Conservation (phyloP, 345 rosid genomes). For the Bruguiera gymnorhiza region DNA sequence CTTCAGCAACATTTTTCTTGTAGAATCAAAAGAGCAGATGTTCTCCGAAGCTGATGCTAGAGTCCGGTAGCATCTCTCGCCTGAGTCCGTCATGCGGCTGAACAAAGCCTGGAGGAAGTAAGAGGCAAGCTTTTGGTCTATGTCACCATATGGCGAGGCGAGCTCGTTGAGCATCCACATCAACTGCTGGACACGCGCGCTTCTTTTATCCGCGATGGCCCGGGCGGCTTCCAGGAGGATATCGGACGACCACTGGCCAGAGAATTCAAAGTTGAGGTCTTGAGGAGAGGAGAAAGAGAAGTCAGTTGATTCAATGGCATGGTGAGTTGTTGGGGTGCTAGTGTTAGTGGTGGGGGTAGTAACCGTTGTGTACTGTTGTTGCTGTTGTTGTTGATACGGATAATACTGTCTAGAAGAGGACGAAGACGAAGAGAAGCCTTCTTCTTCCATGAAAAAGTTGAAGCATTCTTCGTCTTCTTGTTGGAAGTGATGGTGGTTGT, state of each 20-base stretch:
- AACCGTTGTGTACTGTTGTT: constrained; percentile 26
- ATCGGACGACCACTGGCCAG: constrained; percentile 69
- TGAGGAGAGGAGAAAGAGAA: constrained; percentile 48
- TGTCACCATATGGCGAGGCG: constrained; percentile 83
- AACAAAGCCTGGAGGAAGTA: constrained; percentile 88
- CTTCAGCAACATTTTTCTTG: constrained; percentile 68
- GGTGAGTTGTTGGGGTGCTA: constrained; percentile 24
- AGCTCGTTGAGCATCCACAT: constrained; percentile 95
- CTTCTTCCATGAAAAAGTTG: constrained; percentile 99
- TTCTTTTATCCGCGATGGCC: constrained; percentile 60
- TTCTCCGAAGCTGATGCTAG: constrained; percentile 62
- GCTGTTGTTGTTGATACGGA: constrained; percentile 36
- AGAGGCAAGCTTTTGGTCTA: constrained; percentile 72
- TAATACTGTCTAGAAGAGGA: constrained; percentile 68
- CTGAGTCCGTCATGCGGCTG: constrained; percentile 79
- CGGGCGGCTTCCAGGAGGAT: constrained; percentile 60
- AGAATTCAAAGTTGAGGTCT: constrained; percentile 56
- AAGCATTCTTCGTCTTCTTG: constrained; percentile 89
- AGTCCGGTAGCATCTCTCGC: constrained; percentile 59
- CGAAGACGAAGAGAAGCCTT: constrained; percentile 96
- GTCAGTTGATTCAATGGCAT: constrained; percentile 36
- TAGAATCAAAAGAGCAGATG: constrained; percentile 72
- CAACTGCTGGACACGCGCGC: constrained; percentile 65
- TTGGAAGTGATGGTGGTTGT: constrained; percentile 41
- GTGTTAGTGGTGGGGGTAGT: constrained; percentile 20